phyloP scores from a whole-genome alignment of 2,329 filamentous ascomycete genomes.

The Fusarium begoniae region DNA sequence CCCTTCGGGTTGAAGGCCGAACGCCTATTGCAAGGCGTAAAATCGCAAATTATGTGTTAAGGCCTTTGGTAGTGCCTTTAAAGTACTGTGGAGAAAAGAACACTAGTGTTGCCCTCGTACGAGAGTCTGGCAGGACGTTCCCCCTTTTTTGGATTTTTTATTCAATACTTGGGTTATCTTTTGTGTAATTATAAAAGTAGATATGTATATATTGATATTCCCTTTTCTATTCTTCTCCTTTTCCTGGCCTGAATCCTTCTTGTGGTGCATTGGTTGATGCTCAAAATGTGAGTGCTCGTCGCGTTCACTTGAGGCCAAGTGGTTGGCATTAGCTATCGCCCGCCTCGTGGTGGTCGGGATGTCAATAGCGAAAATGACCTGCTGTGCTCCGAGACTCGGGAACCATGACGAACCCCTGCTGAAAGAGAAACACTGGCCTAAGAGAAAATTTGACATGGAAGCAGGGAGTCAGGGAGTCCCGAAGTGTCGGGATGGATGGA shows the following conservation, averaged over 20 bases:
- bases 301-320: not conserved
- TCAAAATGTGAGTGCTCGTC: not conserved
- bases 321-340: not conserved
- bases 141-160: not conserved
- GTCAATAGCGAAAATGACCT: not conserved
- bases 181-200: not conserved
- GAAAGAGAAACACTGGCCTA: not conserved
- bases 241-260: not conserved
- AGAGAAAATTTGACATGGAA: conserved; percentile 2
- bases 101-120: not conserved
- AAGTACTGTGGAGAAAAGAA: conserved; percentile 9
- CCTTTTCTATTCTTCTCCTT: not conserved
- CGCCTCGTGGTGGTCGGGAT: not conserved
- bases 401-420: conserved; percentile 19
- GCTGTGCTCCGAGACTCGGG: not conserved
- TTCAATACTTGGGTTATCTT: not conserved
- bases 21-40: not conserved
- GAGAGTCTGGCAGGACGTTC: not conserved
- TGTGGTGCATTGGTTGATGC: not conserved
- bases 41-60: not conserved
- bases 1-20: not conserved
- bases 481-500: conserved; percentile 30
- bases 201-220: not conserved
- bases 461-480: conserved; percentile 40
- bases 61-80: conserved; percentile 26